Evolutionary conservation across 2,329 filamentous ascomycete species (phyloP).

Genomic region (Mariannaea elegans): DNA sequence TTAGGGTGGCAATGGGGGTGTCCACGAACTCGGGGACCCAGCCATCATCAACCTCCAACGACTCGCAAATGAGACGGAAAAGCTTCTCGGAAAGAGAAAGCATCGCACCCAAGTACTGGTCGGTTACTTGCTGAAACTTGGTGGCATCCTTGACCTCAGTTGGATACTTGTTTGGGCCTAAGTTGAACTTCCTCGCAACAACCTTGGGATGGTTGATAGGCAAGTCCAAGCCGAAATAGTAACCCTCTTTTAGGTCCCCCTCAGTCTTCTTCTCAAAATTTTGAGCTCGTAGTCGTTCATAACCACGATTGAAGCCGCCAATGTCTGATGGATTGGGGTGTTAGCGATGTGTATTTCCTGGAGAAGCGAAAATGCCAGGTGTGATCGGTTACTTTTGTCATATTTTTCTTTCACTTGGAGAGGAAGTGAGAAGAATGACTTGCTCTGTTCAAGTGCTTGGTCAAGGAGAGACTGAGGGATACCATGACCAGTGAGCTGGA

Average conservation of each 20-base stretch:
- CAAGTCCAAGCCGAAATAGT: constrained; percentile 14
- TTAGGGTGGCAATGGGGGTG: constrained; percentile 18
- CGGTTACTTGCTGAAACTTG: constrained; percentile 2
- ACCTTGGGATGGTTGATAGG: constrained; percentile 11
- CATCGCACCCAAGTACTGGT: constrained; percentile 6
- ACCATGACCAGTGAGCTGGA: constrained; percentile 17
- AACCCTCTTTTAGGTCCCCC: constrained; percentile 21
- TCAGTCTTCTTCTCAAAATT: constrained; percentile 22
- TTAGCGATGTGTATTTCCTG: no score
- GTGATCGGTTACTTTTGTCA: constrained; percentile 2
- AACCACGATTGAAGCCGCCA: constrained; percentile 9
- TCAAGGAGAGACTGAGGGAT: constrained; percentile 14
- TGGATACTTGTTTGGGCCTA: constrained; percentile 24
- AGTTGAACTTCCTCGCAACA: constrained; percentile 7
- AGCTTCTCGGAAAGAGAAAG: constrained; percentile 1
- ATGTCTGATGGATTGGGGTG: neutral
- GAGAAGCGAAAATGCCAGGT: no score
- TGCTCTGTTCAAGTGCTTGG: neutral
- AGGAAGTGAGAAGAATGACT: constrained; percentile 9
- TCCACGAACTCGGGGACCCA: constrained; percentile 16
- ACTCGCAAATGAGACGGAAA: constrained; percentile 9
- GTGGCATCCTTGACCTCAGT: neutral
- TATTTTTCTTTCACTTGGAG: constrained; percentile 15
- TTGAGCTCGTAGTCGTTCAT: constrained; percentile 19
- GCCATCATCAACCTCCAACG: neutral